Evolutionary conservation across 495 filamentous ascomycete genomes (phyloP).

Genomic region (Penicillium diatomitis): DNA sequence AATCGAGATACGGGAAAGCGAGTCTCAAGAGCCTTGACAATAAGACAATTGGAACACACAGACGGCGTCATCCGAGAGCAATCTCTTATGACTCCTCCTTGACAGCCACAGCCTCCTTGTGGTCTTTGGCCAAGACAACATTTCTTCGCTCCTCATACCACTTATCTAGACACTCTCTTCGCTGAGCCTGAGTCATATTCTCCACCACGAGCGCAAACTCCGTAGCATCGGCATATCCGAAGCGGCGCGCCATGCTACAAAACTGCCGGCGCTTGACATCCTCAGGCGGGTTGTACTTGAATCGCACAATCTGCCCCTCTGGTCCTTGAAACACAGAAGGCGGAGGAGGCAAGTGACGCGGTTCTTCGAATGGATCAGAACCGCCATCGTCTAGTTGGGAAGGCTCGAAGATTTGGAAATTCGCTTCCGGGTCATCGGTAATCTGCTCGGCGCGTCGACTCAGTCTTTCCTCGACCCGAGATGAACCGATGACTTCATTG

Average conservation of each 20-base stretch:
- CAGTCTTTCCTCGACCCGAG: conserved; percentile 71
- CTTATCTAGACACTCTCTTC: conserved; percentile 66
- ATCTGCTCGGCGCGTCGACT: conserved; percentile 64
- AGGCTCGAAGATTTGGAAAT: conserved; percentile 42
- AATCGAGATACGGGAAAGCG: too few species aligned
- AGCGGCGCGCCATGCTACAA: conserved; percentile 74
- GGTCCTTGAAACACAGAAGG: conserved; percentile 4
- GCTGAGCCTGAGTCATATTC: conserved; percentile 80
- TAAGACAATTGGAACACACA: background rate
- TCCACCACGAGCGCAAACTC: conserved; percentile 94
- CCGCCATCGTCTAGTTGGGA: conserved; percentile 14
- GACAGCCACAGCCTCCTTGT: background rate
- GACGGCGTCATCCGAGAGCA: background rate
- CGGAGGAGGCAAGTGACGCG: background rate
- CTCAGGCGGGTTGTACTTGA: conserved; percentile 65
- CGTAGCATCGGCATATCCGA: conserved; percentile 65
- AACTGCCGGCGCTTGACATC: conserved; percentile 77
- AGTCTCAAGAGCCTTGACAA: background rate
- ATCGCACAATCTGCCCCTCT: conserved; percentile 34
- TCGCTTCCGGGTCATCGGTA: conserved; percentile 36
- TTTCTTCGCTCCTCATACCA: conserved; percentile 63
- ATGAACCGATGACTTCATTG: conserved; percentile 87
- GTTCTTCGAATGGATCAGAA: background rate
- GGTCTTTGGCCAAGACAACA: conserved; percentile 6
- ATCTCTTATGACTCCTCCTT: conserved; percentile 1